Evolutionary conservation across 2,329 filamentous ascomycete genomes (phyloP).

Genomic region (Tolypocladium tundrense): DNA sequence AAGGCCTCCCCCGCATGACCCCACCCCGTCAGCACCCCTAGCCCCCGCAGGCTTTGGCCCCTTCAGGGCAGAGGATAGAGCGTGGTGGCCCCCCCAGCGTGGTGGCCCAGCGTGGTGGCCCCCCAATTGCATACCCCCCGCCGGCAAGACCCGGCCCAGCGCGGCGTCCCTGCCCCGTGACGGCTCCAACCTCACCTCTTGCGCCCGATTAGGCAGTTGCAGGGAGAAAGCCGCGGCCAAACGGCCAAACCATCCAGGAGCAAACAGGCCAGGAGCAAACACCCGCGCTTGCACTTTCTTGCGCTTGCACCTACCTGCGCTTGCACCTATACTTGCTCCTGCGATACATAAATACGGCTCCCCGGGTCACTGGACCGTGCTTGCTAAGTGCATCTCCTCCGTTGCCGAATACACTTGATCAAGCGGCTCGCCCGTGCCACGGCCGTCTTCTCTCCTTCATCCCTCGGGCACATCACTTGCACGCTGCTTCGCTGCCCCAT

Average conservation of each 20-base stretch:
- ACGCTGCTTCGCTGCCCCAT: background rate
- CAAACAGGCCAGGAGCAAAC: background rate
- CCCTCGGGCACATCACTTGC: background rate
- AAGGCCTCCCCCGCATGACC: background rate
- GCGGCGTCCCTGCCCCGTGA: background rate
- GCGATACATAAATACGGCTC: background rate
- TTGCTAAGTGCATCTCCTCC: constrained; percentile 8
- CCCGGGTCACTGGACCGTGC: background rate
- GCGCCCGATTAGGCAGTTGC: background rate
- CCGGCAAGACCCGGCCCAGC: background rate
- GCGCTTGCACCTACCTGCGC: too few relatives aligned
- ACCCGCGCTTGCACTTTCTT: too few relatives aligned
- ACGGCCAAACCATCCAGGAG: too few relatives aligned
- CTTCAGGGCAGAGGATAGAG: too few relatives aligned
- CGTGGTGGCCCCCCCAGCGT: too few relatives aligned
- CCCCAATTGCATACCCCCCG: background rate
- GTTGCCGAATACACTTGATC: constrained; percentile 5
- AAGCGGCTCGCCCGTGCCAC: background rate
- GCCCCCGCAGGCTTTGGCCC: too few relatives aligned
- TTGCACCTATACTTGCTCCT: too few relatives aligned
- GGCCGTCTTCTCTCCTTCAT: background rate
- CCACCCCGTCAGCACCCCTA: background rate
- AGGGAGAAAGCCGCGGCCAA: background rate
- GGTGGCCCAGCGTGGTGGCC: too few relatives aligned
- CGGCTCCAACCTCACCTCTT: background rate